Conservation (phyloP, 768 basidiomycete genomes). For the Phlebiopsis gigantea region DNA sequence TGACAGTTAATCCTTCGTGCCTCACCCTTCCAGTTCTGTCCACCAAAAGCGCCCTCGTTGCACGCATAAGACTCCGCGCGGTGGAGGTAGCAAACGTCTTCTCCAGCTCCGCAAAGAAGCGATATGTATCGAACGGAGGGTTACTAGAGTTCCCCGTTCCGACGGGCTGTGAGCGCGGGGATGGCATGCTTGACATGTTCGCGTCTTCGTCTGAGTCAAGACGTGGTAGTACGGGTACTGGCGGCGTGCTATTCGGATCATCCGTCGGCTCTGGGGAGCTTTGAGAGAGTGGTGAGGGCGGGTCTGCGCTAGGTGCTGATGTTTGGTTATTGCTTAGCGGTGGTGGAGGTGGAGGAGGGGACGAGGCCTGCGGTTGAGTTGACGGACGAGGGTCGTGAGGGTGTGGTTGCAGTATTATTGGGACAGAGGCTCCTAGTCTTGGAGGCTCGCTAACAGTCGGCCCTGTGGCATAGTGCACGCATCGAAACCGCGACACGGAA, state of each 20-base stretch:
- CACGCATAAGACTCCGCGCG: slow-evolving; percentile 78
- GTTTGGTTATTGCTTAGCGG: background rate
- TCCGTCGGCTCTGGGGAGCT: background rate
- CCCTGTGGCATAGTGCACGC: background rate
- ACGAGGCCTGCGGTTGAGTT: background rate
- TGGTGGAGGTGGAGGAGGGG: slow-evolving; percentile 9
- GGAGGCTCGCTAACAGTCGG: slow-evolving; percentile 1
- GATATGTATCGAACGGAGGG: slow-evolving; percentile 82
- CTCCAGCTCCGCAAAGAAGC: slow-evolving; percentile 67
- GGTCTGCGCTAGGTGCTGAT: background rate
- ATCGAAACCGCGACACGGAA: background rate
- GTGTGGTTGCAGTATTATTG: slow-evolving; percentile 13
- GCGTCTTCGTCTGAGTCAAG: slow-evolving; percentile 13
- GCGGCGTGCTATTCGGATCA: background rate
- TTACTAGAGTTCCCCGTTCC: slow-evolving; percentile 41
- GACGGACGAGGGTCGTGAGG: slow-evolving; percentile 17
- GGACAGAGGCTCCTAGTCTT: background rate
- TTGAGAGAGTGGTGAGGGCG: slow-evolving; percentile 4
- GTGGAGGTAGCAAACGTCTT: slow-evolving; percentile 69
- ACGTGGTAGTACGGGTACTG: slow-evolving; percentile 2
- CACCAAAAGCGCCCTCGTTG: slow-evolving; percentile 73
- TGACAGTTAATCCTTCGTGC: slow-evolving; percentile 63
- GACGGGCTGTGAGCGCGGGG: slow-evolving; percentile 8
- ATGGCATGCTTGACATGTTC: slow-evolving; percentile 15
- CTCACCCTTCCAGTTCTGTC: slow-evolving; percentile 69